Base-by-base conservation (phyloP, 1,284 basidiomycete species). In the Moniliophthora roreri region DNA sequence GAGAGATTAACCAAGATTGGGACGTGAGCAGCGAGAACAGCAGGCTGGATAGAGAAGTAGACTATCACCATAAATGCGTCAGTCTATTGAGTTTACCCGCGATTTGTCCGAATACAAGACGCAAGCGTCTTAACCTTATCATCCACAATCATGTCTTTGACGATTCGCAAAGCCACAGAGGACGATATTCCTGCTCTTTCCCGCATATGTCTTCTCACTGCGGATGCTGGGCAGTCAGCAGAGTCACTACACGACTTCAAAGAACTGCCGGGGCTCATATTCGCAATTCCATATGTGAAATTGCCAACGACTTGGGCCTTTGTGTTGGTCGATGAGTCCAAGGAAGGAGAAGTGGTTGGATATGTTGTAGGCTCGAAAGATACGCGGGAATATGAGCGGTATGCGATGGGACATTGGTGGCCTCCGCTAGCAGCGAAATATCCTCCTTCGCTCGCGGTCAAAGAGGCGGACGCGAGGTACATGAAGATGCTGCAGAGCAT, bases 181-280 rank as follows among this genome's bases (percentile, higher is more conserved):
- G 67, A 67, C 13, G 89, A 91, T 61, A 74, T 74, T 11, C 63
- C 71, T 1, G 74, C 80, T 0, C 70, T 91, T 44, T 85, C 84
- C 52, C 77, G 70, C 49, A 87, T 91, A 61, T 91, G 89, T 64
- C 76, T 91, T 37, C 74, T 87, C 52, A 91, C 89, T 2, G 86
- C 77, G 11, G 77, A 87, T 54, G 86, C 85, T 34, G 89, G 89
- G 40, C 69, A 70, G 57, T 84, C 85, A 54, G 87, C 85, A 23
- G 82, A 84, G 64, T 59, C 61, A 28, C 70, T 82, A 23, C 85
- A 89, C 69, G 77, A 80, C 28, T 77, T 76, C 59, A 71, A 69
- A 16, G 85, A 87, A 59, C 78, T 90, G 26, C 82, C 81, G 5
- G 87, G 88, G 2, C 72, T 89, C 35, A 74, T 85, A 39, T 91